phyloP scores from a whole-genome alignment of 441 rosid species.

The Syzygium malaccense region DNA sequence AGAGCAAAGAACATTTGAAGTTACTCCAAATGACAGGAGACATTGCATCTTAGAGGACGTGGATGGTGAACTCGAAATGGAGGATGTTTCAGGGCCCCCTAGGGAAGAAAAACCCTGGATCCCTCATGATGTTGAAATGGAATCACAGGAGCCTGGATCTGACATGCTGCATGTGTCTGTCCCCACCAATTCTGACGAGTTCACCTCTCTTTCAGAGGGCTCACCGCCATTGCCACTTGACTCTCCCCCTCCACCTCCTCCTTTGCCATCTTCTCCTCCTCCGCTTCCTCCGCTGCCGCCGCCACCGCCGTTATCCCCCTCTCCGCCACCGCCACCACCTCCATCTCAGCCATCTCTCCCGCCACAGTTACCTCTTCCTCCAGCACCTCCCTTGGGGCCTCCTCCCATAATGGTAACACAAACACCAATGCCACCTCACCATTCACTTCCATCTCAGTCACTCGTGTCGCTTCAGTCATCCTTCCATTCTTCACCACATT shows the following conservation, averaged over 20 bases:
- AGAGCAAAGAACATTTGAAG: constrained; percentile 30
- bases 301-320: constrained; percentile 8
- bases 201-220: constrained; percentile 44
- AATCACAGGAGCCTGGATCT: constrained; percentile 24
- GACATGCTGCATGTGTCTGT: constrained; percentile 27
- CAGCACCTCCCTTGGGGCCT: constrained; percentile 33
- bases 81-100: constrained; percentile 69
- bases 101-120: constrained; percentile 42
- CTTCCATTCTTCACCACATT: constrained; percentile 53
- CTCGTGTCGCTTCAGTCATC: constrained; percentile 37
- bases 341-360: constrained; percentile 28
- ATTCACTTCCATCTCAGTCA: constrained; percentile 32
- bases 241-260: constrained; percentile 85
- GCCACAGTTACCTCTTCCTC: constrained; percentile 34
- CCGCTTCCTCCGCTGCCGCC: constrained; percentile 28
- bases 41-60: constrained; percentile 80
- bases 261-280: constrained; percentile 75
- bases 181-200: constrained; percentile 25
- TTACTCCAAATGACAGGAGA: constrained; percentile 52
- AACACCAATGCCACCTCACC: constrained; percentile 5
- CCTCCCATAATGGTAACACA: constrained; percentile 34
- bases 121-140: constrained; percentile 24
- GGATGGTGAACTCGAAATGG: constrained; percentile 95
- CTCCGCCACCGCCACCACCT: constrained; percentile 46
- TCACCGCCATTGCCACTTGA: constrained; percentile 84